phyloP scores from a whole-genome alignment of 306 rosid species.

The Glycine soja region DNA sequence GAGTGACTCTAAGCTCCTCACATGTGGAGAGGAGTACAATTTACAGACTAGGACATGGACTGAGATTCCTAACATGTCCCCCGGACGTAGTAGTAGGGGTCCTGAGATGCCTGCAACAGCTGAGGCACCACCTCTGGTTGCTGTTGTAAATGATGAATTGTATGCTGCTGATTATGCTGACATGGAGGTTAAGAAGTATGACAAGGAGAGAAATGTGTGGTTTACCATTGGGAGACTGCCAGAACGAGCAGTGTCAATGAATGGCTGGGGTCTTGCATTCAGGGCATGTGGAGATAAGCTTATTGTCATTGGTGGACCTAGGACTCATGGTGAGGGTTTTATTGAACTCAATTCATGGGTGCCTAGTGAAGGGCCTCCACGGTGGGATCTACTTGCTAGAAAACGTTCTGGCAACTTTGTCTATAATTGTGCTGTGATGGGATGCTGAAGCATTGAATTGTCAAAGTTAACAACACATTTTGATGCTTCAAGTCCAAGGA shows the following conservation, averaged over 20 bases:
- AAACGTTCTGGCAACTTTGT: slow-evolving; percentile 81
- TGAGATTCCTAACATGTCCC: slow-evolving; percentile 90
- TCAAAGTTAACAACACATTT: slow-evolving; percentile 26
- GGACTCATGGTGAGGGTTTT: slow-evolving; percentile 74
- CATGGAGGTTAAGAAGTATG: slow-evolving; percentile 84
- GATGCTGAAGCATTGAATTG: slow-evolving; percentile 67
- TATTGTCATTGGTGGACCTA: slow-evolving; percentile 89
- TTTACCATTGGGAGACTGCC: slow-evolving; percentile 78
- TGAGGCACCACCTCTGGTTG: slow-evolving; percentile 91
- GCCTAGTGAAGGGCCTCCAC: slow-evolving; percentile 93
- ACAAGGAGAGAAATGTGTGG: slow-evolving; percentile 68
- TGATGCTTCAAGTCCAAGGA: slow-evolving; percentile 50
- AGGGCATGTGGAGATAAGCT: slow-evolving; percentile 90
- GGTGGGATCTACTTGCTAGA: slow-evolving; percentile 80
- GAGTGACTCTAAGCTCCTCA: slow-evolving; percentile 65
- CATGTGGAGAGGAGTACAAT: slow-evolving; percentile 86
- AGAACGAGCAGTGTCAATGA: slow-evolving; percentile 76
- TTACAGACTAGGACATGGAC: slow-evolving; percentile 73
- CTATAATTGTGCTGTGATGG: slow-evolving; percentile 99
- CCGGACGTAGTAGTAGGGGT: slow-evolving; percentile 65
- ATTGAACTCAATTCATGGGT: slow-evolving; percentile 93
- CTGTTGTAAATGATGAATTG: slow-evolving; percentile 80
- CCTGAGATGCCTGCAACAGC: slow-evolving; percentile 70
- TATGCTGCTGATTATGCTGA: slow-evolving; percentile 90
- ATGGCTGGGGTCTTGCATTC: slow-evolving; percentile 98